Base-by-base conservation (phyloP, 176 grass and related monocot genomes). In the Carex scoparia region DNA sequence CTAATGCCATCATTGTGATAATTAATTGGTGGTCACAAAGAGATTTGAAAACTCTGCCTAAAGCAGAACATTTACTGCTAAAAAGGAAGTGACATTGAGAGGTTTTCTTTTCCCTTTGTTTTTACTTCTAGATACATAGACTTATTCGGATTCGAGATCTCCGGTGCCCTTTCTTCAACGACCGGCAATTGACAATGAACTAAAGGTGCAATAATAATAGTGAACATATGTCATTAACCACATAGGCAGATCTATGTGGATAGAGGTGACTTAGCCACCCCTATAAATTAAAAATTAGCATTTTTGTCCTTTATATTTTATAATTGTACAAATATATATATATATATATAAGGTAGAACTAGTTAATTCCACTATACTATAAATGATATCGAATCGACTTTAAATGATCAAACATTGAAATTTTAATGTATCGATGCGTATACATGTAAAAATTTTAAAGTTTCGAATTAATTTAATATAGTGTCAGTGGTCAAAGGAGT, bases 21-120 rank as follows among this genome's bases (percentile, higher is more conserved):
- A 55, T 76, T 15, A 30, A 76, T 5, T 76, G 49, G 1, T 55
- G 48, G 48, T 76, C 23, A 54, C 23, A 54, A 75, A 54, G 48
- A 13, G 46, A 75, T 55, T 76, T n/a, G 27, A 76, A 54, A 76
- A 76, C 12, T 1, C 31, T 32, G 4, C 48, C 49, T 55, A 76
- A 54, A 53, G 46, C 23, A 54, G 27, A 76, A 76, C 66, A 69
- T 55, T 76, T 76, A 54, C 48, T 55, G 12, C 11, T 32, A 14
- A 76, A 76, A 65, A 30, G 54, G 48, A 76, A 76, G 72, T 76
- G 46, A 56, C 23, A 55, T 13, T 76, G 48, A 31, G 72, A 76
- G 28, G 72, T 76, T 76, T 55, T 16, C 12, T 14, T 76, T 55
- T 51, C 46, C 23, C 12, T 76, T 54, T 27, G 18, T 65, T 67